phyloP scores from a whole-genome alignment of 257 asterid species.

The Haberlea rhodopensis region DNA sequence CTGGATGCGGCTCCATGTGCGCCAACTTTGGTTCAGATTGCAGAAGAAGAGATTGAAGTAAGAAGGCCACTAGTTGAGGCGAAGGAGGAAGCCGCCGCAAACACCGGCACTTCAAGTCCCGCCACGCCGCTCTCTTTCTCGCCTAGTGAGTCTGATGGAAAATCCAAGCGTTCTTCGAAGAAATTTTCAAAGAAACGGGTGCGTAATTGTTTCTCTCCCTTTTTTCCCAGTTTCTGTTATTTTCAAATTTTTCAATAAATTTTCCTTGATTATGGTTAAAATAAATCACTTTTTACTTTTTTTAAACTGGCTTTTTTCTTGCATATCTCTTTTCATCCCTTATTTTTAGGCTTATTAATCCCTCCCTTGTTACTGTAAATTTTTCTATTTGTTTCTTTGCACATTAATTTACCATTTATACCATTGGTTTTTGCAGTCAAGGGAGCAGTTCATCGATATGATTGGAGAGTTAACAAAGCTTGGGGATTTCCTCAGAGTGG shows the following conservation, averaged over 20 bases:
- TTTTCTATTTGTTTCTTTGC: too few species aligned
- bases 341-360: background rate
- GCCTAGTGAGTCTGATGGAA: slow-evolving; percentile 55
- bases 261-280: background rate
- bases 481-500: slow-evolving; percentile 43
- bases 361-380: too few species aligned
- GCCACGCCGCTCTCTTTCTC: slow-evolving; percentile 57
- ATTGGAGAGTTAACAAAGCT: slow-evolving; percentile 38
- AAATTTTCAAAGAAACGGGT: slow-evolving; percentile 50
- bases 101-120: slow-evolving; percentile 42
- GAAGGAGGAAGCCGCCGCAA: slow-evolving; percentile 24
- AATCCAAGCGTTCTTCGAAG: slow-evolving; percentile 26
- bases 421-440: too few species aligned
- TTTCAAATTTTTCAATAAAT: background rate
- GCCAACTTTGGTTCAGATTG: background rate
- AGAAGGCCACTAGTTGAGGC: slow-evolving; percentile 22
- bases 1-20: slow-evolving; percentile 1
- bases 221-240: background rate
- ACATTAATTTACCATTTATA: too few species aligned
- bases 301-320: background rate
- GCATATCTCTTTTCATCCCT: background rate
- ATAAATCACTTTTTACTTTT: background rate
- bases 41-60: slow-evolving; percentile 19
- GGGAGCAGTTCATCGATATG: too few species aligned
- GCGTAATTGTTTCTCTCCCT: background rate